Percentiles rank a stretch among this genome's conserved stretches.
phyloP scores from a whole-genome alignment of 1,284 basidiomycete species.

The Ustilago shanxiensis region DNA sequence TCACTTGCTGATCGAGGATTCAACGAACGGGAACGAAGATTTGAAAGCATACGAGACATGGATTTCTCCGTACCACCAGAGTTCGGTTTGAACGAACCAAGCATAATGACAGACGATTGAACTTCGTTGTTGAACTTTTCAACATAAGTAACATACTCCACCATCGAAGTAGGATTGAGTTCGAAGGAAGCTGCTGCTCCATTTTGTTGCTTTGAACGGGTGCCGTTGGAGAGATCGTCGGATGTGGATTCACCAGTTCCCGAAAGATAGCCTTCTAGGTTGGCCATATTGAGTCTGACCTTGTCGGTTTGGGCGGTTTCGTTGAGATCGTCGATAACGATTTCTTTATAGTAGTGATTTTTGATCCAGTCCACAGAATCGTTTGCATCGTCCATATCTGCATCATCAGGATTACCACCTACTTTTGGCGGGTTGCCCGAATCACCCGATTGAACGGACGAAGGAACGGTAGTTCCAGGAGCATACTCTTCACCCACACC shows the following conservation, averaged over 20 bases:
- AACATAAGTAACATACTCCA: constrained; percentile 24
- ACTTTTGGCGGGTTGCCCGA: constrained; percentile 23
- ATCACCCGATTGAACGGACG: constrained; percentile 14
- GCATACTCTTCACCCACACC: constrained; percentile 65
- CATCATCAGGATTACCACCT: constrained; percentile 20
- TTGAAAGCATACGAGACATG: constrained; percentile 27
- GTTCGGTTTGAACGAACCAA: constrained; percentile 22
- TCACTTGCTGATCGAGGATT: constrained; percentile 10
- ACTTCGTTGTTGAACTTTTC: constrained; percentile 22
- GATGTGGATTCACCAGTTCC: background rate
- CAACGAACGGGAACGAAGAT: constrained; percentile 24
- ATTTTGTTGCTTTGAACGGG: constrained; percentile 9
- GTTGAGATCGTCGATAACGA: constrained; percentile 88
- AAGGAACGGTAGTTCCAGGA: constrained; percentile 8
- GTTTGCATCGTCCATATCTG: constrained; percentile 18
- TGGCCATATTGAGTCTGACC: constrained; percentile 81
- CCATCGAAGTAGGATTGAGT: constrained; percentile 1
- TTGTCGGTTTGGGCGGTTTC: constrained; percentile 77
- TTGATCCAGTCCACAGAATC: constrained; percentile 47
- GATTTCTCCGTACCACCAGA: background rate
- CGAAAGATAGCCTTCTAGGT: constrained; percentile 45
- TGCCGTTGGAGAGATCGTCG: background rate
- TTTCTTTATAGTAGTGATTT: constrained; percentile 75
- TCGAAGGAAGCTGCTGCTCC: constrained; percentile 56
- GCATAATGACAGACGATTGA: background rate